Conservation (phyloP, 805 yeast genomes). For the Candida wancherniae region DNA sequence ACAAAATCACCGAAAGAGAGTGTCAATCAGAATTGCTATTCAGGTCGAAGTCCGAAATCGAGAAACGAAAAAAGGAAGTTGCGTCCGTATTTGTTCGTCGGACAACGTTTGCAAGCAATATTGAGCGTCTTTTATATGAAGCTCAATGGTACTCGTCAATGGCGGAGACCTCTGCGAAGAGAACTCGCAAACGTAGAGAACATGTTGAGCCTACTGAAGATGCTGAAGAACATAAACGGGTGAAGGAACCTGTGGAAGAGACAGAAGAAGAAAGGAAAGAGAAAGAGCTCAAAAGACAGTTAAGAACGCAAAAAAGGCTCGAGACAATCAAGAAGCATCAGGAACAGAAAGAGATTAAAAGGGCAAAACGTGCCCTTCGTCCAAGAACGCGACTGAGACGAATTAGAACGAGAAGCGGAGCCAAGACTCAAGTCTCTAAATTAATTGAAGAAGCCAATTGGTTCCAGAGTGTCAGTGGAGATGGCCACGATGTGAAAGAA, state of each 20-base stretch:
- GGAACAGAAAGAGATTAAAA: conserved; percentile 5
- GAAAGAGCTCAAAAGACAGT: no score
- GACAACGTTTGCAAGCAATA: conserved; percentile 22
- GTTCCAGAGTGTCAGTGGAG: conserved; percentile 40
- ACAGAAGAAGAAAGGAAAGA: no score
- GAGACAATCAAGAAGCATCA: no score
- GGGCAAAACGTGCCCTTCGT: conserved; percentile 1
- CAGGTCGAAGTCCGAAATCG: conserved; percentile 20
- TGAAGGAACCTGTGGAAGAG: no score
- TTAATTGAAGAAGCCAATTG: conserved; percentile 27
- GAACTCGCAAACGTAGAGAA: conserved; percentile 14
- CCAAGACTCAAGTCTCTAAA: conserved; percentile 4
- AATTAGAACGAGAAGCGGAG: conserved; percentile 2
- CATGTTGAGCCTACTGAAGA: conserved; percentile 16
- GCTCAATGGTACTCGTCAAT: conserved; percentile 35
- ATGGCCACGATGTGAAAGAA: conserved; percentile 25
- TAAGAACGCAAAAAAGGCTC: no score
- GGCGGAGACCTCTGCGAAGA: conserved; percentile 13
- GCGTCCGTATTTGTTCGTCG: conserved; percentile 24
- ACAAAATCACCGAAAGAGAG: conserved; percentile 11
- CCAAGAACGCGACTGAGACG: conserved; percentile 5
- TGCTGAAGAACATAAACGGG: conserved; percentile 8
- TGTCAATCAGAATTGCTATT: conserved; percentile 21
- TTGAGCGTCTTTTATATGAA: conserved; percentile 34
- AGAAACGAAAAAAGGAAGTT: conserved; percentile 19